phyloP scores from a whole-genome alignment of 78 protist genomes.

The Tieghemostelium lacteum region DNA sequence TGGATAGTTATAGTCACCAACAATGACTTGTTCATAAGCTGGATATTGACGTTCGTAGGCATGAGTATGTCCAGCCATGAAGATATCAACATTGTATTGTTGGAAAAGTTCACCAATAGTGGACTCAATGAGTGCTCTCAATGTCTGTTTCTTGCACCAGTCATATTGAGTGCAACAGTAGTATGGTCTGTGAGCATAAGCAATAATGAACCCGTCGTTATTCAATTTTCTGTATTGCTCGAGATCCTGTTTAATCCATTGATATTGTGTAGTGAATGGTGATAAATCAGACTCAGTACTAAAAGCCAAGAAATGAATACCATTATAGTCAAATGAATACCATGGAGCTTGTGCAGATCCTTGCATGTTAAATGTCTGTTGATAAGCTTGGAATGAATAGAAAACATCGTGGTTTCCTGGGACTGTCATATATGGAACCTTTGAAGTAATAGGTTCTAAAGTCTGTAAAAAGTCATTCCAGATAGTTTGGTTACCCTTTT shows the following conservation, averaged over 20 bases:
- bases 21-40: constrained; percentile 13
- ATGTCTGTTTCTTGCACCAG: constrained; percentile 68
- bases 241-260: constrained; percentile 63
- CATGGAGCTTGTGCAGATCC: constrained; percentile 56
- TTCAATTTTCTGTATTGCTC: constrained; percentile 30
- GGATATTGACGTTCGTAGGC: constrained; percentile 53
- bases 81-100: constrained; percentile 53
- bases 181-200: constrained; percentile 73
- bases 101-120: constrained; percentile 67
- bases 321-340: constrained; percentile 66
- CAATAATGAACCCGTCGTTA: constrained; percentile 61
- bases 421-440: constrained; percentile 64
- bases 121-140: constrained; percentile 57
- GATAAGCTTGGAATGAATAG: constrained; percentile 49
- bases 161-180: constrained; percentile 60
- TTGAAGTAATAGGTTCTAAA: constrained; percentile 39
- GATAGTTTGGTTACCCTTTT: constrained; percentile 61
- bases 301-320: constrained; percentile 32
- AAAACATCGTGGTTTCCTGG: constrained; percentile 77
- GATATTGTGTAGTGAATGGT: constrained; percentile 70
- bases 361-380: constrained; percentile 66
- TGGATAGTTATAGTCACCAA: constrained; percentile 66
- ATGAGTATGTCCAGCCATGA: constrained; percentile 70
- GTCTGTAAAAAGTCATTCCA: constrained; percentile 38
- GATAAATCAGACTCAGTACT: constrained; percentile 56